Evolutionary conservation across 441 rosid genomes (phyloP), one percentile per base, ranked within the genome.

Genomic region (Capsella rubella): DNA sequence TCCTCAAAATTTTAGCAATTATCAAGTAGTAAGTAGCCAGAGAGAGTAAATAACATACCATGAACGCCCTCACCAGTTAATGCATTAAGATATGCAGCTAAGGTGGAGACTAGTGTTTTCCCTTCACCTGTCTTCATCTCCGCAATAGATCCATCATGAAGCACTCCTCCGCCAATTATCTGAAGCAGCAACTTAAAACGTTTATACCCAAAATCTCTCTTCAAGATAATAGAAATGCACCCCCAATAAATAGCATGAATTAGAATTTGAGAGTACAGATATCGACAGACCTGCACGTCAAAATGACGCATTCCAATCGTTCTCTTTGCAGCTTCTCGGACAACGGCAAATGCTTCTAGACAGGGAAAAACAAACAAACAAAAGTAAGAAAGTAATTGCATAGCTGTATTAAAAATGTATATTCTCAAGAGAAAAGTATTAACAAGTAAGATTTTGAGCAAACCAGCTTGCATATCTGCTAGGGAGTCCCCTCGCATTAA

Each of bases 91-190:
- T 91, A 94, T 57, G 97, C 99, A 39, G 99, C 95, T 80, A 94
- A 79, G 25, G 99, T 92, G 34, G 99, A 94, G 56, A 94, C 98
- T 75, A 94, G 78, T 67, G 99, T 92, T 82, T 94, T 94, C 57
- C 99, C 99, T 79, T 94, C 99, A 43, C 99, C 97, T 2, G 99
- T 94, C 87, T 90, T 94, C 99, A 94, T 94, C 88, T 94, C 96
- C 0, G 97, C 95, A 83, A 92, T 89, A 79, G 95, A 90, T 53
- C 99, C 99, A 67, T 94, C 99, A 82, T 94, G 96, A 79, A 94
- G 97, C 69, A 91, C 97, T 8, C 97, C 95, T 46, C 99, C 99
- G 64, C 97, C 97, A 83, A 94, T 90, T 74, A 94, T 85, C 99
- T 92, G 69, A 80, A 27, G 77, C 73, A 25, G 74, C 31, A 76